Conservation (phyloP, 225 moss, liverwort and hornwort species). For the Bryoerythrophyllum caledonicum region DNA sequence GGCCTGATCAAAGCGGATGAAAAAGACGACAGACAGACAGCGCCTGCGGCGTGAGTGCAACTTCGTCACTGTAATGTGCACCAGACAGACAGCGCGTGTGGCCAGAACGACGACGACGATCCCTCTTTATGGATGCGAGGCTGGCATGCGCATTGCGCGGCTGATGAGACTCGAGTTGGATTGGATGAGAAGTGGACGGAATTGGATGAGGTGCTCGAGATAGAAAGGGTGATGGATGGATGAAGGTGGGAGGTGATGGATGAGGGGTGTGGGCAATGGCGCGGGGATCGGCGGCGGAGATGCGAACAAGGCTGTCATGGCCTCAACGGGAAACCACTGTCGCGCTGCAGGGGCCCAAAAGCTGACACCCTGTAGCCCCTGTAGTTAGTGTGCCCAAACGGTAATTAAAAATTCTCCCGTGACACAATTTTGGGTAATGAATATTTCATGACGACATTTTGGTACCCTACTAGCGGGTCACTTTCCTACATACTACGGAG, state of each 20-base stretch:
- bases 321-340: not conserved
- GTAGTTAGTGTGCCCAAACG: too few species aligned
- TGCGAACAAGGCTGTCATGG: not conserved
- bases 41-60: too few species aligned
- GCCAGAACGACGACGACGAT: conserved; percentile 1
- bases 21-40: conserved; percentile 8
- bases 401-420: too few species aligned
- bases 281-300: conserved; percentile 18
- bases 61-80: too few species aligned
- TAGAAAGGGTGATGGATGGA: too few species aligned
- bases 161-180: not conserved
- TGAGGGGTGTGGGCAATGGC: not conserved
- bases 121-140: conserved; percentile 21
- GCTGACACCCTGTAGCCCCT: not conserved
- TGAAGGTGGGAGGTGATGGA: not conserved
- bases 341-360: not conserved
- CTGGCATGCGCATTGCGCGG: not conserved
- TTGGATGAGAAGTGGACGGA: not conserved
- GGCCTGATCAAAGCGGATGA: not conserved
- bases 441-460: too few species aligned
- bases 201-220: too few species aligned
- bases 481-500: too few species aligned
- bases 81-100: conserved; percentile 2
- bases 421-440: not conserved
- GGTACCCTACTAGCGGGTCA: too few species aligned